Base-by-base conservation (phyloP, 495 filamentous ascomycete species). In the Talaromyces adpressus region DNA sequence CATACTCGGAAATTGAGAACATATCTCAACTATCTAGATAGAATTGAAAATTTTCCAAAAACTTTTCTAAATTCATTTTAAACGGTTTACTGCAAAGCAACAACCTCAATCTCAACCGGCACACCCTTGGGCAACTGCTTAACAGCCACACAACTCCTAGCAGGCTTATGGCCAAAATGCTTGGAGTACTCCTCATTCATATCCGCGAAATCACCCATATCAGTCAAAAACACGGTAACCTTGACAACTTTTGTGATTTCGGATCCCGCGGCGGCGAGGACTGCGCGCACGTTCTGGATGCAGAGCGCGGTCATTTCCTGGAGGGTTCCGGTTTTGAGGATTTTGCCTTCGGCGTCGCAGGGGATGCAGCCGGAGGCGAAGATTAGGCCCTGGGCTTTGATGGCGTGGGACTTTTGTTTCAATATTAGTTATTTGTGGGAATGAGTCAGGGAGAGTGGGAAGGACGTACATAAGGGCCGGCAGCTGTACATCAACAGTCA, bases 321-420 rank as follows among this genome's bases (percentile, higher is more conserved):
- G 69, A 97, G 93, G 68, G 78, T 86, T 47, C 90, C 92, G 3
- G 12, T 20, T 66, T 86, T 73, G 63, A 94, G 77, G 16, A 96
- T 82, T 68, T 87, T 88, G 66, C 91, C 92, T 59, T 84, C 67
- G 66, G 84, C 77, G 71, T 92, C 89, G 65, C 89, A 88, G 65
- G 92, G 93, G 68, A 97, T 92, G 75, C 94, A 92, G 71, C 93
- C 93, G 6, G 93, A 97, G 78, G 92, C 88, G 82, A 91, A 98
- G 80, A 97, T 88, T 67, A 87, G 82, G 57, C 84, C 84, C 62
- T 90, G 87, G 62, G 92, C 92, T 67, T 86, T 86, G 79, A 96
- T 89, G 68, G 91, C 91, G 81, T 97, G 93, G 69, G 92, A 91
- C 91, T 96, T 71, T 62, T 57, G 11, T 62, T 11, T 60, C 23